Evolutionary conservation across 202 grass and related monocot genomes (phyloP), one percentile per base, ranked within the genome.

Genomic region (Bolboschoenoplectus hybrid): DNA sequence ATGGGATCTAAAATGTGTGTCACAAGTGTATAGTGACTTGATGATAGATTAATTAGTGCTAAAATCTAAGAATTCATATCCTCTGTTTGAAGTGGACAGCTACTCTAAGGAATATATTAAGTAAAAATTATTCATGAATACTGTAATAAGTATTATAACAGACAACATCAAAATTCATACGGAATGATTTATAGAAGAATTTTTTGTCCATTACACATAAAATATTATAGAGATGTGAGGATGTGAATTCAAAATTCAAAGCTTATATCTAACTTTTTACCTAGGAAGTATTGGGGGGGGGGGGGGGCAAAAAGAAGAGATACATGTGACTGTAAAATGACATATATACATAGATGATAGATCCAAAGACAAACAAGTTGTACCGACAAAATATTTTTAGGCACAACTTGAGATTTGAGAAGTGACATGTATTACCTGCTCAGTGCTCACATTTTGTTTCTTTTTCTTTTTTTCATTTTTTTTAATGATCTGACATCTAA

Each of bases 291-390:
- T 69, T 26, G 26, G 26, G 26, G 26, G 26, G 26, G 26, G 26
- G 26, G 26, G 26, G 81, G 63, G 43, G 63, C 81, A 83, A 83
- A 83, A 83, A 20, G 63, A 26, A 71, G 35, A 40, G 82, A 84
- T 84, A 14, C 82, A 84, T 84, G 65, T 84, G 82, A 84, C 2
- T 9, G 46, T 70, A 70, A 56, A 9, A 14, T 3, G 12, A 6
- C 34, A 66, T 39, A 68, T 39, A 84, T 5, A 44, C 63, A 66
- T 70, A 19, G 7, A 84, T 71, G 17, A 66, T 84, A 55, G 46
- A 84, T 84, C 45, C 46, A 32, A 84, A 84, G 47, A 70, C 47
- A 84, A 84, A 84, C 50, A 58, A 68, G 36, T 84, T 67, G 40
- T 82, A 65, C 80, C 17, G 80, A 62, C 80, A 55, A 56, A 56